Base-by-base conservation (phyloP, 495 filamentous ascomycete genomes). In the Umbilicaria muhlenbergii region DNA sequence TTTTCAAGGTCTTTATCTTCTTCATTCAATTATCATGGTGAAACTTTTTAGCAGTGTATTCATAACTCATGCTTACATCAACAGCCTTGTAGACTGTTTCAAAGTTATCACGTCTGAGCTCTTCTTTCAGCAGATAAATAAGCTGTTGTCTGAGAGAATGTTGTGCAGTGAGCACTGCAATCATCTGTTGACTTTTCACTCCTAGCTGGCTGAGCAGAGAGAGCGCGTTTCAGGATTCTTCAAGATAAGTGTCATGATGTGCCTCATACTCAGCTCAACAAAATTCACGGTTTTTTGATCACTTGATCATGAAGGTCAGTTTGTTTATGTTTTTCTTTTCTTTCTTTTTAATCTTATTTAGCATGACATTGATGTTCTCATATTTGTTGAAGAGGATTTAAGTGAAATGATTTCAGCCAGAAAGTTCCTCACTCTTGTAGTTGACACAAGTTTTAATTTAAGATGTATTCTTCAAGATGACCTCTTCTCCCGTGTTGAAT, bases 381-480 rank as follows among this genome's bases (percentile, higher is more conserved):
- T 43, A 41, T 35, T 3, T 36, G 5, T 28, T 28, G 39, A 43
- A 47, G 28, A 47, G 38, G 32, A 47, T 47, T n/a, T 11, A 47
- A 14, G 16, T 43, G 15, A 47, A 47, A 11, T 47, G 11, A 13
- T 11, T 47, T 44, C 31, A 16, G 28, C 3, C n/a, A 37, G 38
- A 32, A 28, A 40, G 12, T 17, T 44, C 17, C 41, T 47, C 34
- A 40, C 32, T 34, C 7, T 43, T 37, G 34, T 47, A 47, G 35
- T 36, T 19, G 7, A 47, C 41, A n/a, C n/a, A n/a, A n/a, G n/a
- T n/a, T n/a, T n/a, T n/a, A n/a, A 36, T 17, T 47, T 14, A 10
- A 37, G 43, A 49, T 34, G 17, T 45, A 40, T 49, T 39, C 31
- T 44, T 17, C 21, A 48, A 43, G 36, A 45, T 39, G 36, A 48